phyloP scores from a whole-genome alignment of 2,329 filamentous ascomycete genomes.

The Apiospora arundinis region DNA sequence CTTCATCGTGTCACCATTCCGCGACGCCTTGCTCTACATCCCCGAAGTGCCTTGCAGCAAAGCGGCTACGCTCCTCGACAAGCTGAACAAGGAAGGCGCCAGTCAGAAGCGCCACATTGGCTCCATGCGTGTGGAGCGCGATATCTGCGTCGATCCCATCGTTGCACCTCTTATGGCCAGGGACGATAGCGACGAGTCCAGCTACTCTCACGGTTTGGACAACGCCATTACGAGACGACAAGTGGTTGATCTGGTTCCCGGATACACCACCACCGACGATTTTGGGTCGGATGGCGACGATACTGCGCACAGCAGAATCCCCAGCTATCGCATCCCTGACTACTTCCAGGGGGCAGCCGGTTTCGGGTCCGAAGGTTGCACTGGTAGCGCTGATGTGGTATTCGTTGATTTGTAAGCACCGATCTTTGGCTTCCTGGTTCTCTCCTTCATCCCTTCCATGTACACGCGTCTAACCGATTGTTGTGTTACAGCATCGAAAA shows the following conservation, averaged over 20 bases:
- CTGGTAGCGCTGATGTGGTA: slow-evolving; percentile 57
- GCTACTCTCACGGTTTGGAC: slow-evolving; percentile 32
- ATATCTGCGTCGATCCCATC: slow-evolving; percentile 56
- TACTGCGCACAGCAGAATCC: slow-evolving; percentile 79
- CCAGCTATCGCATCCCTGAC: slow-evolving; percentile 81
- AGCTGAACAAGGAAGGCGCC: slow-evolving; percentile 61
- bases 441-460: background rate
- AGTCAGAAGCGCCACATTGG: slow-evolving; percentile 45
- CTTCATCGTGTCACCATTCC: slow-evolving; percentile 88
- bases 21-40: slow-evolving; percentile 77
- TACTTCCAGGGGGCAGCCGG: slow-evolving; percentile 74
- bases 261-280: slow-evolving; percentile 69
- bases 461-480: background rate
- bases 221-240: slow-evolving; percentile 54
- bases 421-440: background rate
- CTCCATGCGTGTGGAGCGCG: slow-evolving; percentile 44
- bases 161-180: slow-evolving; percentile 29
- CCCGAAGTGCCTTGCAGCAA: slow-evolving; percentile 80
- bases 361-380: slow-evolving; percentile 58
- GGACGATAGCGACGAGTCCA: slow-evolving; percentile 28
- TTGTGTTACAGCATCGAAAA: slow-evolving; percentile 42
- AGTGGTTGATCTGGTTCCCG: slow-evolving; percentile 47
- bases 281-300: slow-evolving; percentile 87
- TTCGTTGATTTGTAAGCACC: slow-evolving; percentile 57
- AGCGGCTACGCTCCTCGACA: slow-evolving; percentile 68